Base-by-base conservation (phyloP, 768 basidiomycete species). In the Boletus reticulatus region DNA sequence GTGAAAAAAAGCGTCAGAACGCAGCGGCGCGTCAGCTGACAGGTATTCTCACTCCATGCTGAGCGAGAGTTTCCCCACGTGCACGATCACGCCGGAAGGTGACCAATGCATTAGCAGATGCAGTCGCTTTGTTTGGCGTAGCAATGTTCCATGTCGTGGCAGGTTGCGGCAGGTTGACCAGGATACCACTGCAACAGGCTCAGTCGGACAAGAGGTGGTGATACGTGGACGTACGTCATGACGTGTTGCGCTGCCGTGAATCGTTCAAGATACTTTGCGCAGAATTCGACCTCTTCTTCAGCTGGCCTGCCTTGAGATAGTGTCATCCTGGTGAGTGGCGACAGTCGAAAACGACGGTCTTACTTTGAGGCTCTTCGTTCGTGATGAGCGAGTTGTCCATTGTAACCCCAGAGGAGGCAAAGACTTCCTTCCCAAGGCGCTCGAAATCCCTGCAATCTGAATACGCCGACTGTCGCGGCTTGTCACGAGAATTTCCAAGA, bases 111-210 rank as follows among this genome's bases (percentile, higher is more conserved):
- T 67, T 68, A 9, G 67, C 67, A 36, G 67, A 68, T 27, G 62
- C 65, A 10, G 60, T 57, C 31, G 62, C 65, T 22, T 52, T 56
- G 51, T 44, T 57, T 11, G 61, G 67, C 42, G 38, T 58, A 11
- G 57, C 57, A 12, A 69, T 61, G 39, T 62, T 64, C 62, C 62
- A 62, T 20, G 48, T 53, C 1, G 57, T 57, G 4, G 32, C 51
- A 39, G 67, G 67, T 43, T 68, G 65, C 7, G 67, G 67, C 43
- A 68, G 67, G 56, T 67, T 60, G 19, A 67, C 62, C 31, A 68
- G 46, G 46, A 67, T 43, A 32, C 62, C 62, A n/a, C 67, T 66
- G 24, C 46, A 29, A 9, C 19, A 14, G n/a, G 19, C 11, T 53
- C 24, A 19, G 42, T 42, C 4, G 14, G 17, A 44, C 13, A 45